A percentile compares a stretch with the other conserved stretches of the same genome.
Evolutionary conservation across 345 rosid species (phyloP).

Genomic region (Cardamine chenopodiifolia): DNA sequence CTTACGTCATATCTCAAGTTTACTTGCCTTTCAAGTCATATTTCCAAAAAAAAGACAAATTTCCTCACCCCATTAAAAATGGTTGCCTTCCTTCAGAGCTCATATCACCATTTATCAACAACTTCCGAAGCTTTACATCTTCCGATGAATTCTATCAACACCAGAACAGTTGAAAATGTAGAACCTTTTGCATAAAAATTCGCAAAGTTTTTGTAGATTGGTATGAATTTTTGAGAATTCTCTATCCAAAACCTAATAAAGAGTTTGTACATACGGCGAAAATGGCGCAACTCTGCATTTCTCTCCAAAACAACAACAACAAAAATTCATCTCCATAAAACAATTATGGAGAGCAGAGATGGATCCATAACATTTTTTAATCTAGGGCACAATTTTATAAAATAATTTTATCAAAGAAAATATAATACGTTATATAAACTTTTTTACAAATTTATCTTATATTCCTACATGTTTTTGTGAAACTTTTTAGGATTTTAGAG

Average conservation of each 20-base stretch:
- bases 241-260: constrained; percentile 53
- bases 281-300: constrained; percentile 53
- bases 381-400: too few species aligned
- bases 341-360: too few species aligned
- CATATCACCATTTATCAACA: constrained; percentile 10
- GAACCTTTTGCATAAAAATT: too few species aligned
- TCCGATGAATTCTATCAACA: constrained; percentile 27
- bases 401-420: too few species aligned
- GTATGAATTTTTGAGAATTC: too few species aligned
- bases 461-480: too few species aligned
- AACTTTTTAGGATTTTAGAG: too few species aligned
- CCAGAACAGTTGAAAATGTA: constrained; percentile 45
- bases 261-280: constrained; percentile 51
- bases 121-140: background rate
- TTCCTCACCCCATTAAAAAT: background rate
- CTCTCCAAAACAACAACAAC: constrained; percentile 11
- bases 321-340: background rate
- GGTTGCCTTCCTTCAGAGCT: constrained; percentile 36
- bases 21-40: constrained; percentile 39
- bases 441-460: too few species aligned
- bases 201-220: too few species aligned
- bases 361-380: too few species aligned
- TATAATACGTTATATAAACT: too few species aligned
- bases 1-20: constrained; percentile 18
- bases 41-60: background rate